Conservation (phyloP, 306 rosid species). For the Malus sylvestris region DNA sequence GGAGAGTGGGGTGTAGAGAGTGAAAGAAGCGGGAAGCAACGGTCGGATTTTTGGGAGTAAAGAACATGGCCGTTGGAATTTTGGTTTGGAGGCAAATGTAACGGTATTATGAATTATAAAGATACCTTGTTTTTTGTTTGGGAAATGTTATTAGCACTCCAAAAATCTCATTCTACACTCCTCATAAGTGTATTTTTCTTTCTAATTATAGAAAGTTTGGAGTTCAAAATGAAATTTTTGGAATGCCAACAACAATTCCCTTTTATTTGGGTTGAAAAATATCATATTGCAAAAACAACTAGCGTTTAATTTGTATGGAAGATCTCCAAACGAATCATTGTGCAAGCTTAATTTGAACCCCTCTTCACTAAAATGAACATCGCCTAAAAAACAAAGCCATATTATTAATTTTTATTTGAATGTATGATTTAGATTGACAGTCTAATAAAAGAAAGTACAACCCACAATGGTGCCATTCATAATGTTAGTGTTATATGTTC, state of each 20-base stretch:
- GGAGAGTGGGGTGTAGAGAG: slow-evolving; percentile 4
- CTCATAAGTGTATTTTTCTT: no score
- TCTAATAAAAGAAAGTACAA: background rate
- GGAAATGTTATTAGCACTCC: background rate
- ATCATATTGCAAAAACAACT: background rate
- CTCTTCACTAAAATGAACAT: no score
- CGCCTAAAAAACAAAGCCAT: no score
- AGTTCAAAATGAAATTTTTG: no score
- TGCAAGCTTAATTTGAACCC: no score
- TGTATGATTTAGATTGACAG: background rate
- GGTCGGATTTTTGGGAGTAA: slow-evolving; percentile 21
- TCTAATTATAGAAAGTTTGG: no score
- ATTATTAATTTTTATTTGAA: background rate
- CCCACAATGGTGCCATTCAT: background rate
- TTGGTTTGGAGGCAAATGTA: background rate
- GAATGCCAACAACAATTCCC: no score
- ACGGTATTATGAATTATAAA: background rate
- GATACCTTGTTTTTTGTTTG: background rate
- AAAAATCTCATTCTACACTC: no score
- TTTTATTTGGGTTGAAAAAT: background rate
- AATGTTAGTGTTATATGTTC: background rate
- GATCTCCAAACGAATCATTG: no score
- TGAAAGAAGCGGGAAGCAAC: slow-evolving; percentile 36
- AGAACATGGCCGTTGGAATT: slow-evolving; percentile 23
- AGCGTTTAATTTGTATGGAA: background rate